Evolutionary conservation across 1,284 basidiomycete species (phyloP), one percentile per base, ranked within the genome.

Genomic region (Leccinum subfulvum): DNA sequence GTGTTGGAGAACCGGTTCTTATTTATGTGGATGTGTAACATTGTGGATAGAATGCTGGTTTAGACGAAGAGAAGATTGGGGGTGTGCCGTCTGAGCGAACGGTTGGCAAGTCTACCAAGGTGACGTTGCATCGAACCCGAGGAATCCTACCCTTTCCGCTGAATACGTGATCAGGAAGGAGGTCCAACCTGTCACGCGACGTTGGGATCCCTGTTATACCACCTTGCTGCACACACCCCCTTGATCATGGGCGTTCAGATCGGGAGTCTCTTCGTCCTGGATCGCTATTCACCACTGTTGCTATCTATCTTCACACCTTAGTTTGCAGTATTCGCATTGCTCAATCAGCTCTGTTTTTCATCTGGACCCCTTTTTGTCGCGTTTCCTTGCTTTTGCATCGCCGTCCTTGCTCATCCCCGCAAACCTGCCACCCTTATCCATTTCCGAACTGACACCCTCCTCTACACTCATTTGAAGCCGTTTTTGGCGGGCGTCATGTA

Each of bases 1-100:
- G 93, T 60, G 90, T 95, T 51, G 95, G 95, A 64, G 94, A 97
- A 78, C 95, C 95, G 23, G 84, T 97, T 70, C 80, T 97, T 71
- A 86, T 97, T 67, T 97, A 97, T 78, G 87, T 95, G 71, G 94
- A 97, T 77, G 91, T 95, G 74, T 74, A 73, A 76, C 65, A 62
- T 64, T 94, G 78, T 79, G 71, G 66, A 67, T 75, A 70, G 59
- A 67, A 59, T 66, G 64, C 68, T 65, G 58, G 58, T 70, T 63
- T 64, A 65, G 62, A 64, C 59, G 60, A 63, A 53, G 61, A 61
- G 64, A 59, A 56, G 65, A 56, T 35, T 55, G 64, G 62, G 57
- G 63, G 62, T 66, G 63, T 68, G 65, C 49, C 51, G 18, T 49
- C 61, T 52, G 64, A 69, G 65, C 60, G 57, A 58, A 57, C 30